These are phyloP conservation scores for Bidens hawaiensis DNA, from an alignment of 140 eudicot species.

Conservation along the genomic window DNA sequence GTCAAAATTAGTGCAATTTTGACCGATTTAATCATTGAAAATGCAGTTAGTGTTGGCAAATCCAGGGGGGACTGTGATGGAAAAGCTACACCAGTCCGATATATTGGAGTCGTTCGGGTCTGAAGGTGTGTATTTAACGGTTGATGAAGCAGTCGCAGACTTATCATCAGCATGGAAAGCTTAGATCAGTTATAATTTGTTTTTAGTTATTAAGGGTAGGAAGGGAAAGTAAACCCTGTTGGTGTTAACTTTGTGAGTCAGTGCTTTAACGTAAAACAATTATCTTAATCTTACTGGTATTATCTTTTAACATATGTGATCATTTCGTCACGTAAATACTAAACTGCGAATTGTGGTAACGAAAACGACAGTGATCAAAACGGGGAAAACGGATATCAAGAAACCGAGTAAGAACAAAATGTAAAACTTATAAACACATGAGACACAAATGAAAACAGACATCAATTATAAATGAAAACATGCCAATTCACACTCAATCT, in stretches of 20 bases:
- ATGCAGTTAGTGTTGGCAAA: slow-evolving; percentile 79
- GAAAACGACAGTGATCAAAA: background rate
- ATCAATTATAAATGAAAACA: slow-evolving; percentile 17
- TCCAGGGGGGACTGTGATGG: slow-evolving; percentile 94
- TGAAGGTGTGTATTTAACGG: slow-evolving; percentile 69
- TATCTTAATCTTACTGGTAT: background rate
- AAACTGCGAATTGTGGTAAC: no score
- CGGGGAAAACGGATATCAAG: background rate
- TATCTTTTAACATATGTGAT: background rate
- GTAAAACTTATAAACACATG: background rate
- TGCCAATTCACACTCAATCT: background rate
- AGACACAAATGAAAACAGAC: slow-evolving; percentile 12
- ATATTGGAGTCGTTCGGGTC: slow-evolving; percentile 60
- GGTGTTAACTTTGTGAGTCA: slow-evolving; percentile 16
- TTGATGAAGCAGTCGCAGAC: slow-evolving; percentile 87
- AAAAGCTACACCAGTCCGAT: slow-evolving; percentile 73
- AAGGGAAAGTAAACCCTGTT: background rate
- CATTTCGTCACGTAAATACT: background rate
- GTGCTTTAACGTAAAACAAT: slow-evolving; percentile 24
- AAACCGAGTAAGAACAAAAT: slow-evolving; percentile 7
- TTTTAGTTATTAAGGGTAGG: slow-evolving; percentile 33
- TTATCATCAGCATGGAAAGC: slow-evolving; percentile 83
- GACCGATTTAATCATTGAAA: no score
- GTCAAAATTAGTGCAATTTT: no score
- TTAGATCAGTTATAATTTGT: slow-evolving; percentile 28